These are phyloP conservation scores for Cyamopsis tetragonoloba DNA, from an alignment of 306 rosid genomes.

Conservation along the genomic window DNA sequence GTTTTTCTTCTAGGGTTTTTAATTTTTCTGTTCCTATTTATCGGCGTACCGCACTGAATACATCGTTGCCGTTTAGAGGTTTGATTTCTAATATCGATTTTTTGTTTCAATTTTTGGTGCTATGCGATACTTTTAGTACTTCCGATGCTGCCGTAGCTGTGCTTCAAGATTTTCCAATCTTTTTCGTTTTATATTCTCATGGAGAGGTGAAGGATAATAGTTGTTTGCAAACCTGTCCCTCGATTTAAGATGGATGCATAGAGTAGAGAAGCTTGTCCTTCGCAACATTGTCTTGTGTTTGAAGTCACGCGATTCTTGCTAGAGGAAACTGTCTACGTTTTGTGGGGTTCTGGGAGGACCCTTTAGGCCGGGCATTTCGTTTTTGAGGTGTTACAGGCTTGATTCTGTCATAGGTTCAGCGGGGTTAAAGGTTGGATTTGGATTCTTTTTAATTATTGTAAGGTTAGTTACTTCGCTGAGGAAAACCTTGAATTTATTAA, in stretches of 20 bases:
- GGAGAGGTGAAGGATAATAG: slow-evolving; percentile 36
- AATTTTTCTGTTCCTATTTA: slow-evolving; percentile 20
- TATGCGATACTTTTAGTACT: slow-evolving; percentile 27
- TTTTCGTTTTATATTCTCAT: background rate
- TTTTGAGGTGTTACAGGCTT: slow-evolving; percentile 10
- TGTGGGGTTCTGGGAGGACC: background rate
- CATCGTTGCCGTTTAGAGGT: slow-evolving; percentile 47
- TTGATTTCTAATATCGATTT: slow-evolving; percentile 26
- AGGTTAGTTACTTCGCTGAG: too few species aligned
- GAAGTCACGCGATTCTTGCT: background rate
- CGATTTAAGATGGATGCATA: slow-evolving; percentile 45
- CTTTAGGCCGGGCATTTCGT: background rate
- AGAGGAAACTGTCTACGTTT: background rate
- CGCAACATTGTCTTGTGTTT: slow-evolving; percentile 23
- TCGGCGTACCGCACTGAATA: slow-evolving; percentile 28
- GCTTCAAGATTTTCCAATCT: background rate
- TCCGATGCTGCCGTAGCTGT: slow-evolving; percentile 13
- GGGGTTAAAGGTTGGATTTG: background rate
- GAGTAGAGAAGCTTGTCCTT: slow-evolving; percentile 36
- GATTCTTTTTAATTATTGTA: too few species aligned
- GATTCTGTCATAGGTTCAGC: background rate
- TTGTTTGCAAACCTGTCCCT: slow-evolving; percentile 44
- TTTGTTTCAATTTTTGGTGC: slow-evolving; percentile 1
- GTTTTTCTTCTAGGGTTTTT: slow-evolving; percentile 50
- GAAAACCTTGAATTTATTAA: too few species aligned